These are phyloP conservation scores for Phyllosticta paracitricarpa DNA, from an alignment of 2,329 filamentous ascomycete genomes.

Conservation along the genomic window DNA sequence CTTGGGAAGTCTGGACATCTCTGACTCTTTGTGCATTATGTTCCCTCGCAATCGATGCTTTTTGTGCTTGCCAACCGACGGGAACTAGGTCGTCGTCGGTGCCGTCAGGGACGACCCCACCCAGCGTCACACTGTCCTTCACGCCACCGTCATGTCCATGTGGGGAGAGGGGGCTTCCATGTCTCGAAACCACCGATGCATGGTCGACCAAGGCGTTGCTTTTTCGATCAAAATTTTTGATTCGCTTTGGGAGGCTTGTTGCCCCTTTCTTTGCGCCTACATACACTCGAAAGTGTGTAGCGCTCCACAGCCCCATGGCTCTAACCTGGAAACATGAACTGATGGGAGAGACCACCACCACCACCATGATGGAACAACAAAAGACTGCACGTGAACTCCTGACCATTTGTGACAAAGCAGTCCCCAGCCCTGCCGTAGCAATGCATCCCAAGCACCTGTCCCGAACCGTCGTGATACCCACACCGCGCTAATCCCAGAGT, in stretches of 20 bases:
- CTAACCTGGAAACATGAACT: background rate
- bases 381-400: background rate
- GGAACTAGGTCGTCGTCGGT: background rate
- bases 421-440: slow-evolving; percentile 1
- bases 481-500: slow-evolving; percentile 10
- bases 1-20: background rate
- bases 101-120: background rate
- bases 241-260: background rate
- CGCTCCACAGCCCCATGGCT: background rate
- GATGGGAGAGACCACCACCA: background rate
- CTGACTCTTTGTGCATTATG: background rate
- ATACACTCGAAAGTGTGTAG: slow-evolving; percentile 9
- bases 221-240: background rate
- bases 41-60: background rate
- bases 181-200: background rate
- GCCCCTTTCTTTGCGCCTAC: slow-evolving; percentile 4
- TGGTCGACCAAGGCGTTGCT: background rate
- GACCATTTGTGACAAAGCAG: background rate
- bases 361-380: background rate
- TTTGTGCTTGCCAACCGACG: background rate
- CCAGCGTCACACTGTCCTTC: background rate
- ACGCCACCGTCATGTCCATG: background rate
- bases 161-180: background rate
- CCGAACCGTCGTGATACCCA: slow-evolving; percentile 5
- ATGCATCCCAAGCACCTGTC: slow-evolving; percentile 9